A percentile compares a stretch with the other conserved stretches of the same genome.
phyloP scores from a whole-genome alignment of 192 early-diverging fungal genomes.

The Linnemannia hyalina region DNA sequence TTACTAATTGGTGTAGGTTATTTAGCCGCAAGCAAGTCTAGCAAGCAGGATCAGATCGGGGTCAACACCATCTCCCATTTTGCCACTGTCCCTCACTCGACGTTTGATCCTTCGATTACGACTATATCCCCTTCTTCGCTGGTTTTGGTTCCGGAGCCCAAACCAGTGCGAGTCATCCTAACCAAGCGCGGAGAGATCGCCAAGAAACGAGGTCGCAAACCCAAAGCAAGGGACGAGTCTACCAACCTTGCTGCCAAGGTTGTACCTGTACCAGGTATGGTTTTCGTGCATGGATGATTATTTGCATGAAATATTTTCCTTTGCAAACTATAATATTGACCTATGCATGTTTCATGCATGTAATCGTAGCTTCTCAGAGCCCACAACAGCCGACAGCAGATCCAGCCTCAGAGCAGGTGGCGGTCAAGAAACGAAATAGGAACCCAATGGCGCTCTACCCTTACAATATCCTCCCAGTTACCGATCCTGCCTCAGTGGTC shows the following conservation, averaged over 20 bases:
- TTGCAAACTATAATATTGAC: too few species aligned
- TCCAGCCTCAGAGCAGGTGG: background rate
- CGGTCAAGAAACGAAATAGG: slow-evolving; percentile 12
- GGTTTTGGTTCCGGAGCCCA: background rate
- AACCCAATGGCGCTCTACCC: slow-evolving; percentile 24
- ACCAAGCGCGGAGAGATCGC: background rate
- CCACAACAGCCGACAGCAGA: background rate
- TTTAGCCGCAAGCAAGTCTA: background rate
- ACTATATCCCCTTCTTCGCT: background rate
- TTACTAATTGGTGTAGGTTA: background rate
- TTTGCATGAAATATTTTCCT: too few species aligned
- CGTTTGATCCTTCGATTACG: background rate
- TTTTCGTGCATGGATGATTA: too few species aligned
- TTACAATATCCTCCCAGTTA: background rate
- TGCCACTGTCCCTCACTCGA: background rate
- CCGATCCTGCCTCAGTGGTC: background rate
- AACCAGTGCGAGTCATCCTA: background rate
- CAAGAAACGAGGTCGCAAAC: slow-evolving; percentile 20
- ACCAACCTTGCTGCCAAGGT: background rate
- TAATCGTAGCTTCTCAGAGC: background rate
- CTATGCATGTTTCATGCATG: background rate
- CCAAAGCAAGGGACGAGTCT: background rate
- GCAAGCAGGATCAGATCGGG: background rate
- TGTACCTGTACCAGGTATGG: background rate
- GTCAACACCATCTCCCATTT: background rate